Evolutionary conservation across 495 filamentous ascomycete species (phyloP).

Genomic region (Pyronema domesticum): DNA sequence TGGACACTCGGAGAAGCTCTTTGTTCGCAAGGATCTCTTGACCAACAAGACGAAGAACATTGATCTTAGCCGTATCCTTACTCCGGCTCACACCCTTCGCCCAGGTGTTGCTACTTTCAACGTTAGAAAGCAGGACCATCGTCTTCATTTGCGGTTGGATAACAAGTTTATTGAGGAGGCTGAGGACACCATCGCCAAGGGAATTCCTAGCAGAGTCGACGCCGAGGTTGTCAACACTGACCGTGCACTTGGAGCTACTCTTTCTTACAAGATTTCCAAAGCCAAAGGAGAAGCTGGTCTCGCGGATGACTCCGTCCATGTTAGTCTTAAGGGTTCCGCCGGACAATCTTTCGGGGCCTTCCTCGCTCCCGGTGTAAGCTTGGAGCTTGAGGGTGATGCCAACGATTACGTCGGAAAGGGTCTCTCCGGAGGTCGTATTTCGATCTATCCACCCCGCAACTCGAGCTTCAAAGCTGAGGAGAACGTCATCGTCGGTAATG

Average conservation of each 20-base stretch:
- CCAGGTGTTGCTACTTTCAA: constrained; percentile 98
- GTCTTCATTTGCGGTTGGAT: constrained; percentile 81
- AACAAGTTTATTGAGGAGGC: constrained; percentile 98
- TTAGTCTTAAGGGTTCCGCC: constrained; percentile 95
- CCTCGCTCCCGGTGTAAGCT: constrained; percentile 83
- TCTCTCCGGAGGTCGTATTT: constrained; percentile 84
- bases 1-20: constrained; percentile 74
- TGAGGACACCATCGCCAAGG: constrained; percentile 91
- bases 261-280: constrained; percentile 93
- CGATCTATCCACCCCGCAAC: constrained; percentile 86
- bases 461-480: constrained; percentile 96
- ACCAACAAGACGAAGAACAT: constrained; percentile 83
- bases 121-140: constrained; percentile 94
- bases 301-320: constrained; percentile 88
- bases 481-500: constrained; percentile 91
- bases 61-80: constrained; percentile 88
- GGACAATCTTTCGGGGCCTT: constrained; percentile 96
- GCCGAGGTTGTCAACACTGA: constrained; percentile 98
- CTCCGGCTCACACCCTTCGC: constrained; percentile 85
- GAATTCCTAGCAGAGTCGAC: constrained; percentile 84
- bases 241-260: constrained; percentile 78
- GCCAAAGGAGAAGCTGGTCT: constrained; percentile 79
- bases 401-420: constrained; percentile 99
- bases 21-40: constrained; percentile 73
- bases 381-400: constrained; percentile 92